Conservation (phyloP, 2,329 filamentous ascomycete genomes). For the Harringtonia lauricola region DNA sequence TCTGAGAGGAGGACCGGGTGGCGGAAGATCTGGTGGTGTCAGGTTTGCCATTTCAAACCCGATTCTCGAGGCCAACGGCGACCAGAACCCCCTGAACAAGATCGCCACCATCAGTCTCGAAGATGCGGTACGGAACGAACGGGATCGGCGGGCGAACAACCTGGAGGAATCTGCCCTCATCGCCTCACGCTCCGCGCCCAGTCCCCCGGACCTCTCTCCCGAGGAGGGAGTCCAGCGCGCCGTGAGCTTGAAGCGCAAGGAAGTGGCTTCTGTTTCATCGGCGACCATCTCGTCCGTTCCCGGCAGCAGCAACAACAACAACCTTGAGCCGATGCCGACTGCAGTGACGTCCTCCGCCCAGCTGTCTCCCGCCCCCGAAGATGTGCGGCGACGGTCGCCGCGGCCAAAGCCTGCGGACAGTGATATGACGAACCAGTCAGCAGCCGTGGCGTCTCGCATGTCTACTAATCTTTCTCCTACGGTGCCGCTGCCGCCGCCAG, state of each 20-base stretch:
- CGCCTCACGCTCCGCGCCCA: conserved; percentile 24
- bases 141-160: conserved; percentile 26
- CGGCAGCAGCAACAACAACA: conserved; percentile 8
- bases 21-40: conserved; percentile 11
- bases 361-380: conserved; percentile 38
- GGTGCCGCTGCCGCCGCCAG: too few species aligned
- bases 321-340: conserved; percentile 18
- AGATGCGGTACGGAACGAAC: conserved; percentile 35
- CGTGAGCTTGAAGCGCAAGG: conserved; percentile 26
- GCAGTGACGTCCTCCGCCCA: conserved; percentile 35
- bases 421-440: neutral
- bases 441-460: neutral
- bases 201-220: conserved; percentile 20
- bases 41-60: conserved; percentile 40
- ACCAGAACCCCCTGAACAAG: conserved; percentile 29
- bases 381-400: conserved; percentile 40
- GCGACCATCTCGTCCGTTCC: conserved; percentile 6
- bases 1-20: conserved; percentile 14
- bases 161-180: conserved; percentile 20
- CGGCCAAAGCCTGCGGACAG: conserved; percentile 18
- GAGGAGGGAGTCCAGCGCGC: conserved; percentile 23
- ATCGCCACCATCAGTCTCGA: conserved; percentile 38
- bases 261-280: conserved; percentile 18
- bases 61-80: conserved; percentile 26
- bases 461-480: neutral